A percentile compares a stretch with the other conserved stretches of the same genome.
phyloP scores from a whole-genome alignment of 2,329 filamentous ascomycete genomes.

The Sclerotinia minor region DNA sequence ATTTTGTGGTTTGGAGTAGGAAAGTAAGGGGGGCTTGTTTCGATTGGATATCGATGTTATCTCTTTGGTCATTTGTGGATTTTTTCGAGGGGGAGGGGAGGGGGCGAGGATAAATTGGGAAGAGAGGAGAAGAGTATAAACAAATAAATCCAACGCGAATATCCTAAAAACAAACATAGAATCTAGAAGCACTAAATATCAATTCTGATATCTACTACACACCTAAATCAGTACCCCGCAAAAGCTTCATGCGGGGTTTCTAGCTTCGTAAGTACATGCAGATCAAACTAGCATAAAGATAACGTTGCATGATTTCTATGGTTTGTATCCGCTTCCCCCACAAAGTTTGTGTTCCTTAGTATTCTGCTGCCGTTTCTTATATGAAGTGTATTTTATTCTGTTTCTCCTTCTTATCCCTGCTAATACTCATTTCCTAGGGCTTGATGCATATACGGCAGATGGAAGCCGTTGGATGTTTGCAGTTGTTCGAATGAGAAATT shows the following conservation, averaged over 20 bases:
- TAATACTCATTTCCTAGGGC: constrained; percentile 8
- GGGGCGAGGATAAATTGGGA: background rate
- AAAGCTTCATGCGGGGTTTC: constrained; percentile 11
- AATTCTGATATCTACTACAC: background rate
- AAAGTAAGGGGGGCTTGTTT: background rate
- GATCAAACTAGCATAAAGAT: constrained; percentile 6
- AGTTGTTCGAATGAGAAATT: background rate
- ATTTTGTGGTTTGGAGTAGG: too few species aligned
- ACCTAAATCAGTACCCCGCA: background rate
- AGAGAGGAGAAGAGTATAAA: too few species aligned
- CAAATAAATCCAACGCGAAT: too few species aligned
- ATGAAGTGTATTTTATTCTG: background rate
- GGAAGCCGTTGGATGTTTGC: constrained; percentile 20
- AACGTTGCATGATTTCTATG: constrained; percentile 8
- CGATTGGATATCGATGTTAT: background rate
- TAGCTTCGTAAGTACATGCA: background rate
- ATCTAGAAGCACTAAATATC: background rate
- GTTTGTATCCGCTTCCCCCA: background rate
- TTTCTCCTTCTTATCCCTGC: background rate
- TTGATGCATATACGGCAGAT: constrained; percentile 15
- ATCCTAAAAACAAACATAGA: background rate
- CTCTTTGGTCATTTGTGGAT: background rate
- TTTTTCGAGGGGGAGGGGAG: background rate
- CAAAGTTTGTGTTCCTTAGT: constrained; percentile 17
- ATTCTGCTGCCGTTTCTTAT: constrained; percentile 1